Conservation (phyloP, 2,329 filamentous ascomycete genomes). For the Ceratocystis alfenasii region DNA sequence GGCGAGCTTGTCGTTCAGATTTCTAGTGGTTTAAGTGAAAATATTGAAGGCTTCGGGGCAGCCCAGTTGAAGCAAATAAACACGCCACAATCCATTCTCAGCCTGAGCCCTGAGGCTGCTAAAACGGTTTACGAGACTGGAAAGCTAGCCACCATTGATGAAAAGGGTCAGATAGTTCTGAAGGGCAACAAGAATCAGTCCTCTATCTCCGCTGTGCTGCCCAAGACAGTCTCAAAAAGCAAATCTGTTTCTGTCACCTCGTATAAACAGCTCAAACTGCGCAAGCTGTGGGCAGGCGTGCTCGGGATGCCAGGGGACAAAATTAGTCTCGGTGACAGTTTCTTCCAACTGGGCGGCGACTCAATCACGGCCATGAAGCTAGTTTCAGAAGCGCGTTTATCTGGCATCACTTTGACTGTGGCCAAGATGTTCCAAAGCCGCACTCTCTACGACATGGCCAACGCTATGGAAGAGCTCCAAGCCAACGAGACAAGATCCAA, state of each 20-base stretch:
- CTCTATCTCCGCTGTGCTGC: constrained; percentile 9
- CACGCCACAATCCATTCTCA: constrained; percentile 27
- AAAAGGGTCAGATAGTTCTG: constrained; percentile 28
- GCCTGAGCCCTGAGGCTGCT: constrained; percentile 18
- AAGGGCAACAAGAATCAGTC: constrained; percentile 24
- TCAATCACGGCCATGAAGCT: constrained; percentile 51
- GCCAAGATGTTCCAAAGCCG: constrained; percentile 43
- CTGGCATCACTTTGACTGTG: constrained; percentile 40
- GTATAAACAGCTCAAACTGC: constrained; percentile 35
- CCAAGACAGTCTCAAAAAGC: constrained; percentile 15
- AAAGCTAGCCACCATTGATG: constrained; percentile 32
- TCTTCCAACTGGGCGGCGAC: constrained; percentile 50
- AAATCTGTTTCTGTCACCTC: constrained; percentile 33
- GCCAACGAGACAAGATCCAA: constrained; percentile 19
- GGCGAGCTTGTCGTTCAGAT: constrained; percentile 37
- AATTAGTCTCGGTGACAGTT: constrained; percentile 44
- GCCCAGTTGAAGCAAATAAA: constrained; percentile 26
- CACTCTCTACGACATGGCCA: constrained; percentile 42
- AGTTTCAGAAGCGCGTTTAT: constrained; percentile 41
- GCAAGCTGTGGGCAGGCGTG: constrained; percentile 38
- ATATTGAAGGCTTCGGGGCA: constrained; percentile 14
- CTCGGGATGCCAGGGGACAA: constrained; percentile 35
- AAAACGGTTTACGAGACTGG: constrained; percentile 33
- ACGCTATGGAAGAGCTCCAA: constrained; percentile 33
- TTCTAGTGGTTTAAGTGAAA: background rate